Percentiles rank a stretch among this genome's conserved stretches.
These are phyloP conservation scores for Penicillium angulare DNA, from an alignment of 495 filamentous ascomycete genomes.

Conservation along the genomic window DNA sequence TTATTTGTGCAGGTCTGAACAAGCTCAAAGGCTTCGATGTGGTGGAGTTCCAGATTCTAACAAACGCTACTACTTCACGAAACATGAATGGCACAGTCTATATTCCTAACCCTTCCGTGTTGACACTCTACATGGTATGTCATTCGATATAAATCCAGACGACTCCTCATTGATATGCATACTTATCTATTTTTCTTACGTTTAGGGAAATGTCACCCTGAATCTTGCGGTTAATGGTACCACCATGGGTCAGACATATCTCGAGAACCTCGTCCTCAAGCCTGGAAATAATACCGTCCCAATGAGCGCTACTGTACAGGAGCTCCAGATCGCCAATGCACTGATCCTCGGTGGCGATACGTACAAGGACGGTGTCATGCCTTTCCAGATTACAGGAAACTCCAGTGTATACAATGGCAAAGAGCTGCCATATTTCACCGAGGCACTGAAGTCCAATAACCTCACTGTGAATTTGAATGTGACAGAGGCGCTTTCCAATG, in stretches of 20 bases:
- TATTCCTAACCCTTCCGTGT: constrained; percentile 69
- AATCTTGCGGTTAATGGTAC: constrained; percentile 52
- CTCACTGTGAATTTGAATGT: constrained; percentile 44
- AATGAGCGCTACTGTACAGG: constrained; percentile 54
- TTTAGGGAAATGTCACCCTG: constrained; percentile 64
- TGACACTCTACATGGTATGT: constrained; percentile 61
- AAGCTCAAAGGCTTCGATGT: constrained; percentile 59
- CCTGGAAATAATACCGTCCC: constrained; percentile 60
- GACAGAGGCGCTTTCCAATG: neutral
- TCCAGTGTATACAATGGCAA: constrained; percentile 57
- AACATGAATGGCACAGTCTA: constrained; percentile 63
- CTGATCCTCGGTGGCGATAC: constrained; percentile 33
- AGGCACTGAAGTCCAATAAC: constrained; percentile 42
- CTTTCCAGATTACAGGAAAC: constrained; percentile 58
- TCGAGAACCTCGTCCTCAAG: constrained; percentile 56
- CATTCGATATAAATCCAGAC: no score
- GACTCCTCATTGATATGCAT: neutral
- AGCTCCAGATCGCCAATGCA: constrained; percentile 43
- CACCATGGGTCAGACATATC: constrained; percentile 51
- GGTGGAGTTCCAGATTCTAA: constrained; percentile 47
- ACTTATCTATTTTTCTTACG: constrained; percentile 5
- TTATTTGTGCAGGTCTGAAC: constrained; percentile 48
- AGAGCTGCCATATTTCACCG: constrained; percentile 60
- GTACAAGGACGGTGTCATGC: constrained; percentile 56
- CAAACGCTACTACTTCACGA: constrained; percentile 40